Conservation (phyloP, 2,329 filamentous ascomycete genomes). For the Alternaria alternata region DNA sequence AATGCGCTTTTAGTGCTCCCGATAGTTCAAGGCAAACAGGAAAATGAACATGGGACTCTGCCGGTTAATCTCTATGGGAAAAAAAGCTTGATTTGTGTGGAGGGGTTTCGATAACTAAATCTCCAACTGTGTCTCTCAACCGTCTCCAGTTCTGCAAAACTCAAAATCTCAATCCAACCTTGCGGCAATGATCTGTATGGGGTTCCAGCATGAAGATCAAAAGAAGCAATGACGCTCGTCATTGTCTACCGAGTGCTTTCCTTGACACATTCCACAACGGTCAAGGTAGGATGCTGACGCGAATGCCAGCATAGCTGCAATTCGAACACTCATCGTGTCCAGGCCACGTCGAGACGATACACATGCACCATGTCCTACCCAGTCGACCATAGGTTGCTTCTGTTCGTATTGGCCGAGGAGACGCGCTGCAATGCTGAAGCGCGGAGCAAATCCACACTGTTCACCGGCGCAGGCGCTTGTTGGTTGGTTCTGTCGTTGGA, state of each 20-base stretch:
- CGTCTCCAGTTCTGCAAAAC: too few relatives aligned
- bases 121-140: too few relatives aligned
- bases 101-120: not conserved
- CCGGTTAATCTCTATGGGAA: not conserved
- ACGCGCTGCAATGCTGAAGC: not conserved
- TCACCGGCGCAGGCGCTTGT: not conserved
- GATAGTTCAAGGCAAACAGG: not conserved
- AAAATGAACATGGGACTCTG: not conserved
- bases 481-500: not conserved
- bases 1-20: not conserved
- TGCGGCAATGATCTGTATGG: too few relatives aligned
- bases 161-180: too few relatives aligned
- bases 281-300: not conserved
- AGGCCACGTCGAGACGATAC: not conserved
- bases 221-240: not conserved
- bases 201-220: too few relatives aligned
- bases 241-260: not conserved
- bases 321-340: not conserved
- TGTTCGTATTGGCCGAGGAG: not conserved
- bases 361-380: not conserved
- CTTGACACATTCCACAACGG: not conserved
- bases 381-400: not conserved
- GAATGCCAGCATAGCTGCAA: not conserved
- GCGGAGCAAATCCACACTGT: not conserved
- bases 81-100: not conserved